Base-by-base conservation (phyloP, 1,139 yeast genomes). In the Lodderomyces beijingensis region DNA sequence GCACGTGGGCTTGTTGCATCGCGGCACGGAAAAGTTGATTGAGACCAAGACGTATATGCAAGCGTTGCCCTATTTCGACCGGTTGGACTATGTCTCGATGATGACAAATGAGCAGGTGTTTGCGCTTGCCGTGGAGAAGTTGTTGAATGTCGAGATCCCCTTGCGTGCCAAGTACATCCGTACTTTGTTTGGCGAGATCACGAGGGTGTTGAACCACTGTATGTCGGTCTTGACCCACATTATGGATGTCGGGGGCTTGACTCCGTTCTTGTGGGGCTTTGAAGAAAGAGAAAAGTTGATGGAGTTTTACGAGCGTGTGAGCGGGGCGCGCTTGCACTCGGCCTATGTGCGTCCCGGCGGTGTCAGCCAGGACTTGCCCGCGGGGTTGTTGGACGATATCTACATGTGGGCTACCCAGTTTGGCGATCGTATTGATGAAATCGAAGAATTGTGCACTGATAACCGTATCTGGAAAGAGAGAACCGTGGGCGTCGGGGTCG, bases 381-480 rank as follows among this genome's bases (percentile, higher is more conserved):
- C 77, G 23, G 95, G 95, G 33, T 62, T 86, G 53, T 72, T 86
- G 50, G 95, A 86, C 59, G 95, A 86, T 55, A 86, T 86, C 50
- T 86, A 83, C 64, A 85, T 85, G 91, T 86, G 95, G 95, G 95
- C 95, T 37, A 86, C 95, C 24, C 95, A 86, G 67, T 86, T 86
- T 49, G 95, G 95, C 56, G 95, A 86, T 65, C 79, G 95, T 68
- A 63, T 86, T 49, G 95, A 86, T 60, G 95, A 86, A 62, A 79
- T 83, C 42, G 95, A 86, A 67, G 95, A 86, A 62, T 74, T 86
- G 64, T 74, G 83, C 45, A 84, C 95, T 33, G 95, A 85, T 57
- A 86, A 86, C 65, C 82, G 95, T 66, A 86, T 86, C 62, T 86
- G 95, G 95, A 83, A 81, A 63, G 83, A 83, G 55, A 80, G 95